Evolutionary conservation across 495 filamentous ascomycete species (phyloP), one percentile per base, ranked within the genome.

Genomic region (Cairneyella variabilis): DNA sequence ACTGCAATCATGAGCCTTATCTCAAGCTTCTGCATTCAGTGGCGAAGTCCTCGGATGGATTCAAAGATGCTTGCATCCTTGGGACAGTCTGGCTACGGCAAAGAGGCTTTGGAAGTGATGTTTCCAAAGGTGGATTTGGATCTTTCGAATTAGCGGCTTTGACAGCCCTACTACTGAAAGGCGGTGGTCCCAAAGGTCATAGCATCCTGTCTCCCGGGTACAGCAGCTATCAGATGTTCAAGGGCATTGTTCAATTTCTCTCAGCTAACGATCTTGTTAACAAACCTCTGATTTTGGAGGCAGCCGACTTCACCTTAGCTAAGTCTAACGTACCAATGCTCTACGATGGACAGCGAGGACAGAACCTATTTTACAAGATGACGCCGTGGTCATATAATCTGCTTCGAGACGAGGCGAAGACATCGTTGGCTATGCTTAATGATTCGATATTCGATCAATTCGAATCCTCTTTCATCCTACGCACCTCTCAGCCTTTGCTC

Each of bases 351-450:
- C 72, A 73, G 25, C 78, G 86, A 49, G 78, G 81, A 10, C 66
- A 91, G 54, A 97, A 98, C 62, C 54, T 97, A 34, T 74, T 96
- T 14, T 97, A 85, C 71, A 97, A 96, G 63, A 95, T 96, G 89
- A 85, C 83, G 0, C 66, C 78, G 27, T 96, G 88, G 86, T 92
- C 90, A 8, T 95, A 95, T 62, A 64, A 70, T 5, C 60, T 82
- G 58, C 69, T 85, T 40, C 80, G 81, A 44, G 79, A 85, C 37
- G 90, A 97, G 62, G 89, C 90, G 12, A 75, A 64, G 39, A 72
- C 74, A 48, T 86, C 90, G 0, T 61, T 93, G 20, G 76, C 73
- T n/a, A 82, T 88, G 63, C 76, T 97, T 14, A 84, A 83, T 53
- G 81, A 93, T 57, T 76, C 75, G n/a, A 66, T 79, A 17, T 78